Base-by-base conservation (phyloP, 2,329 filamentous ascomycete genomes). In the Onygenales sp. region DNA sequence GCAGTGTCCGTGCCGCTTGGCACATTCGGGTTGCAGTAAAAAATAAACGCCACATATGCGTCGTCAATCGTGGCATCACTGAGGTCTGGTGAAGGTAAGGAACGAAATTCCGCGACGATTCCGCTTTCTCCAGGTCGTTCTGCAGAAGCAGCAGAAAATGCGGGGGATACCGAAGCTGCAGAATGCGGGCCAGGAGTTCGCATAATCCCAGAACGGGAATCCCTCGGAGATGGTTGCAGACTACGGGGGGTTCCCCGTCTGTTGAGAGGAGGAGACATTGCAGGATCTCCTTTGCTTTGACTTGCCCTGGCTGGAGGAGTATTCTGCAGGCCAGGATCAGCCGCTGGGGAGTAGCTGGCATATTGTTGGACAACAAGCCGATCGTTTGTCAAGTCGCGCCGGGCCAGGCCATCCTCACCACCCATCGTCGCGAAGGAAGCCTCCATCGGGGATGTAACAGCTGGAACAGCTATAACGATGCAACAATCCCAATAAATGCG, bases 1-100 rank as follows among this genome's bases (percentile, higher is more conserved):
- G 77, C 70, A 0, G 87, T 86, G 69, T 94, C 86, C 43, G 81
- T 80, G 13, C 82, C 78, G n/a, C 77, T 67, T 2, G 86, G 77
- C 49, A 95, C 84, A 43, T 81, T 84, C 4, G 91, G 91, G 67
- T 96, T 96, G 76, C 91, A 95, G 69, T 90, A 88, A 54, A 96
- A 77, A 62, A 96, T 87, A 67, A 96, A 96, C 59, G 76, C 70
- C 55, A 91, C 84, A 66, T 91, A 96, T 49, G 88, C 85, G 66
- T 92, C 83, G 63, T 91, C 87, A 58, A 96, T 84, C 10, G 79
- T 86, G 2, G 80, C 79, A 61, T 82, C 79, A 2, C 81, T 84
- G 33, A 95, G 83, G 56, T 83, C 74, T 57, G 79, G 81, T 52
- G 83, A 75, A 6, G 91, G 91, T 47, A 92, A 70, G 17, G 70